These are phyloP conservation scores for Polyrhizophydium stewartii DNA, from an alignment of 371 early-diverging fungal species.

Conservation along the genomic window DNA sequence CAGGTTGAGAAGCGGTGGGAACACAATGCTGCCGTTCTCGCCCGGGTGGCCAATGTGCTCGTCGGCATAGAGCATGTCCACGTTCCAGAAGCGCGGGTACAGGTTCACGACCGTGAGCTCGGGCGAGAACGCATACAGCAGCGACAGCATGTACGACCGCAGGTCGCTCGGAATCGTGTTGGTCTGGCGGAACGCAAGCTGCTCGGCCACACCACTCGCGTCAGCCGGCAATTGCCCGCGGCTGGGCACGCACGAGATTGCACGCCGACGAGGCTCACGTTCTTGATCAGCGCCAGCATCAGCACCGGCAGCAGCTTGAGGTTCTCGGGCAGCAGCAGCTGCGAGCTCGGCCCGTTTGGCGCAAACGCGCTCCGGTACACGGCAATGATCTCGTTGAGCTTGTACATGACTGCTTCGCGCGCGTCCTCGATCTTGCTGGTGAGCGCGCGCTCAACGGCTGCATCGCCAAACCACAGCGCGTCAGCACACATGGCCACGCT, in stretches of 20 bases:
- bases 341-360: constrained; percentile 68
- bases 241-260: too few species aligned
- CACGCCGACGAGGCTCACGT: too few species aligned
- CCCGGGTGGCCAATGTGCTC: constrained; percentile 34
- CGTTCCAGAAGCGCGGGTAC: constrained; percentile 73
- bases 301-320: constrained; percentile 83
- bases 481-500: background rate
- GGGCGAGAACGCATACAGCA: constrained; percentile 70
- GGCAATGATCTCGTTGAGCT: constrained; percentile 77
- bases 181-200: constrained; percentile 39
- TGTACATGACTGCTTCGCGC: constrained; percentile 87
- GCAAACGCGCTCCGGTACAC: constrained; percentile 81
- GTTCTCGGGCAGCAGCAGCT: constrained; percentile 79
- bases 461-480: too few species aligned
- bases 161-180: constrained; percentile 47
- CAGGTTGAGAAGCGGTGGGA: constrained; percentile 68
- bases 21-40: constrained; percentile 55
- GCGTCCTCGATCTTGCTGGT: constrained; percentile 91
- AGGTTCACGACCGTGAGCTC: constrained; percentile 53
- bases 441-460: constrained; percentile 76
- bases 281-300: constrained; percentile 76
- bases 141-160: constrained; percentile 50
- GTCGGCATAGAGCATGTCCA: constrained; percentile 61
- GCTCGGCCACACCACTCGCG: background rate
- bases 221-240: too few species aligned